Evolutionary conservation across 805 yeast genomes (phyloP).

Genomic region (Kuraishia ogatae): DNA sequence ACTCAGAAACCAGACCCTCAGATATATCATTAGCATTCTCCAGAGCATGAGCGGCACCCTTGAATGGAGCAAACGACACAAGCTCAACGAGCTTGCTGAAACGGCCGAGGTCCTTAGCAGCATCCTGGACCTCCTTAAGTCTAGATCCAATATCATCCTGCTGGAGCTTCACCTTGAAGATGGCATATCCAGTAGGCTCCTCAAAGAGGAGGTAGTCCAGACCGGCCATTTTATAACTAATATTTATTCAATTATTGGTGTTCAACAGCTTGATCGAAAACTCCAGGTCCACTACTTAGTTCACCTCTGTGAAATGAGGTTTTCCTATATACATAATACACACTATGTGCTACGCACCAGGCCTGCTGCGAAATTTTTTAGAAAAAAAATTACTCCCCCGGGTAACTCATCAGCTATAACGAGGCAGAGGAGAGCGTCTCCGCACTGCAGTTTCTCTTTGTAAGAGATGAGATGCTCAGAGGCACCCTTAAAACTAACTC

Average conservation of each 20-base stretch:
- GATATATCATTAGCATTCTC: slow-evolving; percentile 97
- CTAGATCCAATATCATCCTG: slow-evolving; percentile 92
- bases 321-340: neutral
- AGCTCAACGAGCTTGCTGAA: slow-evolving; percentile 91
- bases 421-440: neutral
- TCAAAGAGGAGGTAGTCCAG: slow-evolving; percentile 90
- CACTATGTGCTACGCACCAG: neutral
- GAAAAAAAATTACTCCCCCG: neutral
- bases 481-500: neutral
- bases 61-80: slow-evolving; percentile 95
- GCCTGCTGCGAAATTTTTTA: slow-evolving; percentile 1
- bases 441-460: too few relatives aligned
- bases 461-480: too few relatives aligned
- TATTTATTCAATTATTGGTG: neutral
- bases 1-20: slow-evolving; percentile 93
- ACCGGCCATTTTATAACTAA: slow-evolving; percentile 42
- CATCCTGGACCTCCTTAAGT: slow-evolving; percentile 88
- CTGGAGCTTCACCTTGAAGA: slow-evolving; percentile 87
- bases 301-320: neutral
- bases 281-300: neutral
- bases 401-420: neutral
- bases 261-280: neutral
- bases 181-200: slow-evolving; percentile 97
- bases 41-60: slow-evolving; percentile 98
- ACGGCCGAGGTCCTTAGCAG: slow-evolving; percentile 73